A percentile compares a stretch with the other conserved stretches of the same genome.
phyloP scores from a whole-genome alignment of 768 basidiomycete genomes.

The Daedaleopsis nitida region DNA sequence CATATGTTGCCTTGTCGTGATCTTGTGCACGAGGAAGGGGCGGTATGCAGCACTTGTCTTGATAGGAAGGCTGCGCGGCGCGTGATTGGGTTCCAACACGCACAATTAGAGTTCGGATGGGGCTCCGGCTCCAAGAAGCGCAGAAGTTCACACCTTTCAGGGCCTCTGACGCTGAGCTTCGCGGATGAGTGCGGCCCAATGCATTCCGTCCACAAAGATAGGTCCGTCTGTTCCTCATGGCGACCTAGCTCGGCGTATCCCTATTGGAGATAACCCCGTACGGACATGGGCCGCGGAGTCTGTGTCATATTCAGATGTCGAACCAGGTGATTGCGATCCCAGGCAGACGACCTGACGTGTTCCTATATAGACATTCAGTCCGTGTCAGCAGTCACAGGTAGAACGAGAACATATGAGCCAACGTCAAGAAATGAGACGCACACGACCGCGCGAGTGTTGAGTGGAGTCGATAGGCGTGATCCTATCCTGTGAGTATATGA shows the following conservation, averaged over 20 bases:
- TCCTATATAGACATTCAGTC: not conserved
- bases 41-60: not conserved
- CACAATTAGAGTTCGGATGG: not conserved
- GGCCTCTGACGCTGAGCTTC: not conserved
- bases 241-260: no score
- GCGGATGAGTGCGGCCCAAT: not conserved
- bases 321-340: not conserved
- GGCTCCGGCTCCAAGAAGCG: not conserved
- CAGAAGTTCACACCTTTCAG: not conserved
- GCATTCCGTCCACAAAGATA: no score
- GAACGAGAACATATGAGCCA: no score
- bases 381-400: not conserved
- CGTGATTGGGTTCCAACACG: constrained; percentile 9
- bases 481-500: no score
- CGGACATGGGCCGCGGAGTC: no score
- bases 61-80: not conserved
- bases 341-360: not conserved
- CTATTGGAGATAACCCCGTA: no score
- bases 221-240: no score
- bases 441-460: no score
- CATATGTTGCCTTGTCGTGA: constrained; percentile 14
- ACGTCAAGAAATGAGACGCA: no score
- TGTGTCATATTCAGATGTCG: no score
- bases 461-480: no score
- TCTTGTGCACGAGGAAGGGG: not conserved